These are phyloP conservation scores for Tetradesmus obliquus DNA, from an alignment of 139 green algal species.

Conservation along the genomic window DNA sequence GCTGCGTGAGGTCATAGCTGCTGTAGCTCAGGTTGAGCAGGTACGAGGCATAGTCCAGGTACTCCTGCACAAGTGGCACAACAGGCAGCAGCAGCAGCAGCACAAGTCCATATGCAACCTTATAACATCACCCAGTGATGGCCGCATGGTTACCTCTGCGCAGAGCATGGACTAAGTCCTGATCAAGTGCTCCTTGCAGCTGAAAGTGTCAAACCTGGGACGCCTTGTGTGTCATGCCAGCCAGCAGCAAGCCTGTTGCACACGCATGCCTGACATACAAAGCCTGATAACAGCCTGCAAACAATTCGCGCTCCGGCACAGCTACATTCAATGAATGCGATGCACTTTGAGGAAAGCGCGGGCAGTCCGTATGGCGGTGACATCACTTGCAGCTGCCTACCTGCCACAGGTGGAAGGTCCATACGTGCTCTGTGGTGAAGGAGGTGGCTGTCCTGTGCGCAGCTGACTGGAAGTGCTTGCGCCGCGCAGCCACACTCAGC, in stretches of 20 bases:
- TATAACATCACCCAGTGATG: neutral
- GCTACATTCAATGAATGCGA: too few relatives aligned
- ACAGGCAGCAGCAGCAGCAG: neutral
- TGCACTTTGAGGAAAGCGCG: too few relatives aligned
- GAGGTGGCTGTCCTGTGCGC: neutral
- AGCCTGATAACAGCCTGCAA: too few relatives aligned
- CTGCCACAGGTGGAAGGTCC: constrained; percentile 67
- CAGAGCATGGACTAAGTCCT: neutral
- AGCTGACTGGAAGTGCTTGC: constrained; percentile 47
- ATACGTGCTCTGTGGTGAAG: constrained; percentile 58
- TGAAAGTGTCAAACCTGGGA: neutral
- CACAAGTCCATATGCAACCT: neutral
- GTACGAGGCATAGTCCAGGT: constrained; percentile 61
- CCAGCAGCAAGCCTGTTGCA: too few relatives aligned
- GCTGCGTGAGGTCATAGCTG: constrained; percentile 61
- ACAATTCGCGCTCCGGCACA: too few relatives aligned
- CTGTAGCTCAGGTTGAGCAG: constrained; percentile 55
- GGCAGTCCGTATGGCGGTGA: too few relatives aligned
- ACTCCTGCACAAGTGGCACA: constrained; percentile 51
- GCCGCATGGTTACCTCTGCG: neutral
- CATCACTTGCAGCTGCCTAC: neutral
- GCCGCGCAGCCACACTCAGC: constrained; percentile 34
- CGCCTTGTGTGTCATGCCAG: too few relatives aligned
- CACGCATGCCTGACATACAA: too few relatives aligned
- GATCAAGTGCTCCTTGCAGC: neutral